Evolutionary conservation across 2,329 filamentous ascomycete species (phyloP).

Genomic region (Lasiodiplodia citricola): DNA sequence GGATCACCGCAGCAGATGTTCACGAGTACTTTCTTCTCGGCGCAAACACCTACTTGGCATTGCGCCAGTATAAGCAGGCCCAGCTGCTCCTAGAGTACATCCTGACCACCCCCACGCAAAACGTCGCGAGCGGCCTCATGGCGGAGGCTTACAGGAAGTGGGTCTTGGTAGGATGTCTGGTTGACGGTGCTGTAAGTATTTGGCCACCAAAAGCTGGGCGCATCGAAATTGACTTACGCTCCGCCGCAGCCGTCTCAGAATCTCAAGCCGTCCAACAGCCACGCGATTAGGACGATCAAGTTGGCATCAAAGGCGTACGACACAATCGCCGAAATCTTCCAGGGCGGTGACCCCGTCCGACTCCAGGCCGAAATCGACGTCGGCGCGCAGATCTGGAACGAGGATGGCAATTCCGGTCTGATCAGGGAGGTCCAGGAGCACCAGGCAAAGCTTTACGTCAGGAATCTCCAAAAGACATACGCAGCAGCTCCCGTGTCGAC

Average conservation of each 20-base stretch:
- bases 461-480: conserved; percentile 75
- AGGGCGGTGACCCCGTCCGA: conserved; percentile 60
- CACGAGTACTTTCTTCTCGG: conserved; percentile 60
- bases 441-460: conserved; percentile 77
- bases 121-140: conserved; percentile 76
- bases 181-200: conserved; percentile 64
- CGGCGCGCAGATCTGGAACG: conserved; percentile 65
- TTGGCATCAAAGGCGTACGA: conserved; percentile 72
- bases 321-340: conserved; percentile 71
- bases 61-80: conserved; percentile 50
- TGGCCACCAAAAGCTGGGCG: too few species aligned
- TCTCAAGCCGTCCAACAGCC: conserved; percentile 62
- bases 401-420: conserved; percentile 76
- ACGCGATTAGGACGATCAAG: conserved; percentile 62
- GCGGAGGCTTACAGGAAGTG: conserved; percentile 92
- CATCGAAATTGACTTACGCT: not conserved
- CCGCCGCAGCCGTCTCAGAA: conserved; percentile 49
- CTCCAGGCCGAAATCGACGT: conserved; percentile 69
- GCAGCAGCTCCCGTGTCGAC: conserved; percentile 63
- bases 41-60: conserved; percentile 54
- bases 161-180: conserved; percentile 76
- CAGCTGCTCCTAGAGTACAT: conserved; percentile 54
- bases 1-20: conserved; percentile 59
- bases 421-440: conserved; percentile 71
- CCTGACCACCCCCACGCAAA: conserved; percentile 70